phyloP scores from a whole-genome alignment of 140 eudicot genomes.

The Stevia rebaudiana region DNA sequence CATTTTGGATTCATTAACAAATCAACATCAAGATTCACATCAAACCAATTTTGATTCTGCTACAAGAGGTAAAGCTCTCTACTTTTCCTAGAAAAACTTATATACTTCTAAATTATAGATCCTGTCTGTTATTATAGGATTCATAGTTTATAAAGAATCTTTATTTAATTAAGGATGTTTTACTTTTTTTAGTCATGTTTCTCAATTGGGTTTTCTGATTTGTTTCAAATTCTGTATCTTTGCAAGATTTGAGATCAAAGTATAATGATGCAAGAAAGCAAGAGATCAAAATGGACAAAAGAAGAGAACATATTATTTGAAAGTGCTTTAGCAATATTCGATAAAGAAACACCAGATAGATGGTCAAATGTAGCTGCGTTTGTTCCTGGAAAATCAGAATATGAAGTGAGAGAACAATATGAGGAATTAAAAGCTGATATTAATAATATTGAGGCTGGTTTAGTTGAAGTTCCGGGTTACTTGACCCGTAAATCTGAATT shows the following conservation, averaged over 20 bases:
- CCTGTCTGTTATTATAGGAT: neutral
- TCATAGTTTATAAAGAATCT: neutral
- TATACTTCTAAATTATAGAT: neutral
- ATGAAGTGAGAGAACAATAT: slow-evolving; percentile 78
- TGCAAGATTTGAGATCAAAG: slow-evolving; percentile 34
- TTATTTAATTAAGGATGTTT: neutral
- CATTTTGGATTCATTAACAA: slow-evolving; percentile 34
- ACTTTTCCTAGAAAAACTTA: neutral
- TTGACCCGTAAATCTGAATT: slow-evolving; percentile 46
- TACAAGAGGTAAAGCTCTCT: slow-evolving; percentile 28
- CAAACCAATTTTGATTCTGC: slow-evolving; percentile 10
- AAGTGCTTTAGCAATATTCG: slow-evolving; percentile 72
- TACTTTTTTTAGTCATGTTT: slow-evolving; percentile 12
- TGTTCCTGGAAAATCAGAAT: slow-evolving; percentile 82
- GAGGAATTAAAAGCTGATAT: slow-evolving; percentile 71
- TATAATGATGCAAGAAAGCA: slow-evolving; percentile 45
- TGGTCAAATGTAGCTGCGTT: slow-evolving; percentile 74
- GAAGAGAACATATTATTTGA: slow-evolving; percentile 92
- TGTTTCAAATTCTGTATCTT: slow-evolving; percentile 8
- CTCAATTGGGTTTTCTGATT: slow-evolving; percentile 24
- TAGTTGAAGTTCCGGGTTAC: slow-evolving; percentile 63
- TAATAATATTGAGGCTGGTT: slow-evolving; percentile 74
- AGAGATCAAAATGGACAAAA: slow-evolving; percentile 66
- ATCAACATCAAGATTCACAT: slow-evolving; percentile 22
- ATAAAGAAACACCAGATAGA: slow-evolving; percentile 70